A percentile compares a stretch with the other conserved stretches of the same genome.
phyloP scores from a whole-genome alignment of 805 yeast species.

The Hanseniaspora occidentalis region DNA sequence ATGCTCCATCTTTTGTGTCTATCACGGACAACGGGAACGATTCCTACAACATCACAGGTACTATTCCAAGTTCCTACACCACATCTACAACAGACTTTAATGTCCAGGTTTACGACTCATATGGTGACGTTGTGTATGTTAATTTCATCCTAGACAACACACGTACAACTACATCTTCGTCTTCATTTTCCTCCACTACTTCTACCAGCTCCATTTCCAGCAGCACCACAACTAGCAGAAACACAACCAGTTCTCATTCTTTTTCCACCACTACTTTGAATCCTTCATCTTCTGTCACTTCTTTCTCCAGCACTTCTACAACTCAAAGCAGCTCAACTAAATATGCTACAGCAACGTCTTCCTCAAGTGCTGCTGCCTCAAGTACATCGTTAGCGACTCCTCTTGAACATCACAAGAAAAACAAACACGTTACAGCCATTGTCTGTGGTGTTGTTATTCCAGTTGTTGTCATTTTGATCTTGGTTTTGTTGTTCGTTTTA shows the following conservation, averaged over 20 bases:
- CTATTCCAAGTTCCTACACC: constrained; percentile 36
- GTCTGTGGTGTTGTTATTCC: constrained; percentile 88
- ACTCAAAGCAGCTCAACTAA: constrained; percentile 24
- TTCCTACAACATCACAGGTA: constrained; percentile 34
- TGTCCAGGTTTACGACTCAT: constrained; percentile 45
- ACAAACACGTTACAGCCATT: constrained; percentile 58
- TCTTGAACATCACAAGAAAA: constrained; percentile 12
- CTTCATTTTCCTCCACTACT: background rate
- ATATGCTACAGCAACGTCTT: constrained; percentile 18
- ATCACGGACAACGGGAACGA: constrained; percentile 26
- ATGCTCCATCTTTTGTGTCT: constrained; percentile 50
- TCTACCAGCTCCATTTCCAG: constrained; percentile 1
- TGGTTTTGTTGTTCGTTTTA: constrained; percentile 44
- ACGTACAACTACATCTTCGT: constrained; percentile 9
- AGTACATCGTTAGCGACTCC: constrained; percentile 9
- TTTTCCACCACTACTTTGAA: constrained; percentile 14
- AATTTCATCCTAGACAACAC: constrained; percentile 45
- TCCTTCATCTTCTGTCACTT: constrained; percentile 8
- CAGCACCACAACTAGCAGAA: constrained; percentile 9
- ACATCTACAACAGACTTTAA: constrained; percentile 30
- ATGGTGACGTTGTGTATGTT: constrained; percentile 45
- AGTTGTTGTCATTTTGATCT: constrained; percentile 33
- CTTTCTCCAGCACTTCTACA: constrained; percentile 1
- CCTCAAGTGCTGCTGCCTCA: constrained; percentile 17
- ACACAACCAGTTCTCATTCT: constrained; percentile 17